Conservation (phyloP, 2,329 filamentous ascomycete genomes). For the Madurella fahalii region DNA sequence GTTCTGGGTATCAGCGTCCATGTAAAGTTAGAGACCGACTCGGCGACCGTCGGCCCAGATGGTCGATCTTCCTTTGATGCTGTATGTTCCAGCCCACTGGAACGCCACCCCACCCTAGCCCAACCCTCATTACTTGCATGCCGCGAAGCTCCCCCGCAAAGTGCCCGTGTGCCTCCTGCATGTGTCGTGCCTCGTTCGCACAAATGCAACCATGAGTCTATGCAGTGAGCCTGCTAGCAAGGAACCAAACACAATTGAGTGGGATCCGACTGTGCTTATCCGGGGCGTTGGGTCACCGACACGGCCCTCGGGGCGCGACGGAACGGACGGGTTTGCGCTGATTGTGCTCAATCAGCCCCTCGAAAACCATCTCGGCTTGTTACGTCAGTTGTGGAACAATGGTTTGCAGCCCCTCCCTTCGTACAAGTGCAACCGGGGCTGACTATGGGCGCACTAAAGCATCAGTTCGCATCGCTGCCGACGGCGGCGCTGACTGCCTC, state of each 20-base stretch:
- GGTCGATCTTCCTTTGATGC: too few relatives aligned
- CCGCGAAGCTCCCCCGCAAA: too few relatives aligned
- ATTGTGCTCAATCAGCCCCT: slow-evolving; percentile 52
- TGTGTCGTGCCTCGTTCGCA: background rate
- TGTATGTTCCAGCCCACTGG: too few relatives aligned
- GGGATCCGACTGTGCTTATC: slow-evolving; percentile 18
- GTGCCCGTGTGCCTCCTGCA: too few relatives aligned
- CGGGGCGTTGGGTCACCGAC: background rate
- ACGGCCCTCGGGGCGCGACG: background rate
- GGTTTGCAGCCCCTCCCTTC: slow-evolving; percentile 32
- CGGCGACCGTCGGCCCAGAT: too few relatives aligned
- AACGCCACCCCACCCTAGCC: too few relatives aligned
- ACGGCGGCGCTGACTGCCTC: slow-evolving; percentile 85
- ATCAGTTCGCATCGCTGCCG: slow-evolving; percentile 70
- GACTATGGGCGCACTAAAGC: slow-evolving; percentile 41
- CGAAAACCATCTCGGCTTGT: slow-evolving; percentile 38
- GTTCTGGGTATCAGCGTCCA: too few relatives aligned
- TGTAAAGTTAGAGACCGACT: too few relatives aligned
- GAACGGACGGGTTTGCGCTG: slow-evolving; percentile 35
- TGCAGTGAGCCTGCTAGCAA: background rate
- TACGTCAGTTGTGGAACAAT: slow-evolving; percentile 48
- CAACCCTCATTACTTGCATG: too few relatives aligned
- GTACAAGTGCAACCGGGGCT: background rate
- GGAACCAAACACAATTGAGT: slow-evolving; percentile 6
- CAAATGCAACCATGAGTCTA: slow-evolving; percentile 1